Percentiles rank a stretch among this genome's conserved stretches.
These are phyloP conservation scores for Flueggea neowawraea DNA, from an alignment of 441 rosid genomes.

Conservation along the genomic window DNA sequence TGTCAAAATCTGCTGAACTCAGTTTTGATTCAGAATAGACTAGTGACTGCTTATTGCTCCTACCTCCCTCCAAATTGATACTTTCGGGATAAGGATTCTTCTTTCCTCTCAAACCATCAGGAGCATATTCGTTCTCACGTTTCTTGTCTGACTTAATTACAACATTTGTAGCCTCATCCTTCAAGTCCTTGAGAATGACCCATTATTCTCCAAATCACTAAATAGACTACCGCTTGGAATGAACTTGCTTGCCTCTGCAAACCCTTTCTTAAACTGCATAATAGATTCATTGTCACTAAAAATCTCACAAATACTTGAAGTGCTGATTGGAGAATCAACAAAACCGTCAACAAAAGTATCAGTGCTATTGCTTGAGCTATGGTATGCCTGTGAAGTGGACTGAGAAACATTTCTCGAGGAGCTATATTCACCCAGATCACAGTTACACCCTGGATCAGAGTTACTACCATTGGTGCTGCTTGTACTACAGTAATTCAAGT, in stretches of 20 bases:
- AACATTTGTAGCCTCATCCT: constrained; percentile 19
- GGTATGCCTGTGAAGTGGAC: constrained; percentile 29
- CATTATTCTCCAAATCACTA: constrained; percentile 27
- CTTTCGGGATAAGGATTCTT: constrained; percentile 38
- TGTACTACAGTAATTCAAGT: constrained; percentile 14
- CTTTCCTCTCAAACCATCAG: constrained; percentile 28
- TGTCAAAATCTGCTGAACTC: constrained; percentile 46
- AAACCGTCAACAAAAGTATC: constrained; percentile 17
- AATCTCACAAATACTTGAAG: constrained; percentile 32
- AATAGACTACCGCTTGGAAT: constrained; percentile 48
- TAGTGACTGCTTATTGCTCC: constrained; percentile 45
- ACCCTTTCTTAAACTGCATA: constrained; percentile 67
- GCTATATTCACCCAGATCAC: constrained; percentile 23
- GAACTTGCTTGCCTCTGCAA: constrained; percentile 82
- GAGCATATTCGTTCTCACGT: constrained; percentile 20
- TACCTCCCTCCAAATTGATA: constrained; percentile 26
- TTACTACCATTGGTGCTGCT: constrained; percentile 11
- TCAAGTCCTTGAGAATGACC: constrained; percentile 19
- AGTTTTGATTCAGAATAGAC: constrained; percentile 32
- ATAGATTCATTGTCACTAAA: constrained; percentile 46
- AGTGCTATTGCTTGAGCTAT: constrained; percentile 26
- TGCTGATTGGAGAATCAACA: constrained; percentile 25
- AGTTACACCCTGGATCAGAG: constrained; percentile 18
- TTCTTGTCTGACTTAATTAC: constrained; percentile 17
- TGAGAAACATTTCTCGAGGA: constrained; percentile 16